Percentiles rank a stretch among this genome's conserved stretches.
These are phyloP conservation scores for Sutorius australiensis DNA, from an alignment of 768 basidiomycete species.

Conservation along the genomic window DNA sequence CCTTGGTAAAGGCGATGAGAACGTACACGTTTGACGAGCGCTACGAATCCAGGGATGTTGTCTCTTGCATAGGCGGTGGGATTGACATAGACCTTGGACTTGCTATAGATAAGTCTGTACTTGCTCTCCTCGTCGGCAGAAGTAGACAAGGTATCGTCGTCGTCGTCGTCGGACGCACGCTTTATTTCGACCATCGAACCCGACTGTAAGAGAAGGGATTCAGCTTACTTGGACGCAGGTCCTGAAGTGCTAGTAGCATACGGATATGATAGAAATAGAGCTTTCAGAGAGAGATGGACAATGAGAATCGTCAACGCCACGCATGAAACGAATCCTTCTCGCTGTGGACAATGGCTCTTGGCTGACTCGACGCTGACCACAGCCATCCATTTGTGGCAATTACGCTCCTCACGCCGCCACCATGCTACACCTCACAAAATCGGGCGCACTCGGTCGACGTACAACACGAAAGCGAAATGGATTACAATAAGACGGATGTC, in stretches of 20 bases:
- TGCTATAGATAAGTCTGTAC: slow-evolving; percentile 79
- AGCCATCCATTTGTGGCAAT: slow-evolving; percentile 24
- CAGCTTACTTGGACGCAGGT: slow-evolving; percentile 3
- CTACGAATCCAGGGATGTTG: slow-evolving; percentile 91
- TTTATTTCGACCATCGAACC: slow-evolving; percentile 78
- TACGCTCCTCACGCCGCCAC: neutral
- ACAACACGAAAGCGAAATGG: slow-evolving; percentile 1
- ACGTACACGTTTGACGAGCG: slow-evolving; percentile 83
- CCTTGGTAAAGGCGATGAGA: slow-evolving; percentile 3
- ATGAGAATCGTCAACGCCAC: slow-evolving; percentile 14
- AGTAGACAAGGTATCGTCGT: slow-evolving; percentile 9
- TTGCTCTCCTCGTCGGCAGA: slow-evolving; percentile 51
- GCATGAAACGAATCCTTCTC: slow-evolving; percentile 14
- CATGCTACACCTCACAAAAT: neutral
- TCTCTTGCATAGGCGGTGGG: slow-evolving; percentile 90
- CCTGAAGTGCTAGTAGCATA: slow-evolving; percentile 25
- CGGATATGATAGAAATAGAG: slow-evolving; percentile 46
- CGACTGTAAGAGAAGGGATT: slow-evolving; percentile 29
- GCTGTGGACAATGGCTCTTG: slow-evolving; percentile 1
- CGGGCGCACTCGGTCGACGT: neutral
- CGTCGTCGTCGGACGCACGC: slow-evolving; percentile 31
- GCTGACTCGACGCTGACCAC: slow-evolving; percentile 5
- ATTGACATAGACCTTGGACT: slow-evolving; percentile 93
- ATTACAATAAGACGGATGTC: slow-evolving; percentile 17
- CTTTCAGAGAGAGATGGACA: slow-evolving; percentile 40